Base-by-base conservation (phyloP, 1,284 basidiomycete genomes). In the Malassezia equina region DNA sequence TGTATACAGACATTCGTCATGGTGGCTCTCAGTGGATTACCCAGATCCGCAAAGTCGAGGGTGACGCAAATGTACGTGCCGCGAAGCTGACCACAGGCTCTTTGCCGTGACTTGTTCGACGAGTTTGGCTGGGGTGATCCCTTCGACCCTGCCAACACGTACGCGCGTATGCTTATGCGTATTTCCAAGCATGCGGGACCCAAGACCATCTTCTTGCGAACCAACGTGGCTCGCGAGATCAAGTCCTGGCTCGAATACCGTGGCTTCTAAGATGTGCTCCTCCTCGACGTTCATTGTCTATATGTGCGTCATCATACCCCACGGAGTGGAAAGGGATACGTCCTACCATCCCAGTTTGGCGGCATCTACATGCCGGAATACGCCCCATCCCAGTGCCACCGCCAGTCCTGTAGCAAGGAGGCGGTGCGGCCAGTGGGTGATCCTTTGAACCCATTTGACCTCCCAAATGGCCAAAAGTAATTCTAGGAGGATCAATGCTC, bases 31-130 rank as follows among this genome's bases (percentile, higher is more conserved):
- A 60, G 17, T 59, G 41, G 39, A 53, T 65, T 24, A 68, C 66
- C 19, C 60, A 62, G 31, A 24, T 68, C 1, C 62, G 66, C 23
- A 64, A 65, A 47, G 59, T 68, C 21, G 61, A 66, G 25, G 66
- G 66, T 13, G 58, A 58, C 23, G 34, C 61, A 7, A 8, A 52
- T 5, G 65, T 57, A 44, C 17, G 54, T 56, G 13, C 9, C 13
- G 15, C 15, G 24, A 25, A 8, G 8, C 31, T 27, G 28, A 36
- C 17, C 1, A 7, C 19, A 52, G 51, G 48, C 50, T 1, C 24
- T 57, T 3, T 57, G 55, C 24, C 49, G 50, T 7, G 55, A 57
- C 40, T 9, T 57, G 32, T 57, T 57, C 31, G 49, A 57, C 6
- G 44, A 44, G 21, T 51, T 57, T 34, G 55, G 55, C 17, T 57